These are phyloP conservation scores for Lolium multiflorum DNA, from an alignment of 176 grass and related monocot species.

Conservation along the genomic window DNA sequence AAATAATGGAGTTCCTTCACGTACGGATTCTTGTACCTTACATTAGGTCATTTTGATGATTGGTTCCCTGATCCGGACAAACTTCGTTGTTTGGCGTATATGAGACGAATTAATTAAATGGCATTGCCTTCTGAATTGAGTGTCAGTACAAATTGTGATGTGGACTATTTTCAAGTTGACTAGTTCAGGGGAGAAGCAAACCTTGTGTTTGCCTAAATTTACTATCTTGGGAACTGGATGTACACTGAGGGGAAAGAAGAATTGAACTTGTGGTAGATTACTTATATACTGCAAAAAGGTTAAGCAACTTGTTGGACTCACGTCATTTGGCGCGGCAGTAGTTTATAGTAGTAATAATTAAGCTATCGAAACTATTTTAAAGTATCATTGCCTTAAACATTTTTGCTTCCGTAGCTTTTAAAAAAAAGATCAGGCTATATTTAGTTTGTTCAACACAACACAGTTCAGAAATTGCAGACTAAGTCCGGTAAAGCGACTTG, in stretches of 20 bases:
- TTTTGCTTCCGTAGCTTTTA: not conserved
- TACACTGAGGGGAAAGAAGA: not conserved
- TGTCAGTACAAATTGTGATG: not conserved
- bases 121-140: not conserved
- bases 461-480: not conserved
- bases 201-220: slow-evolving; percentile 17
- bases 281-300: not conserved
- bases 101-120: not conserved
- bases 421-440: not conserved
- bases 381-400: not conserved
- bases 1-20: too few species aligned
- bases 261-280: not conserved
- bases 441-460: not conserved
- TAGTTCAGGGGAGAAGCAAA: slow-evolving; percentile 20
- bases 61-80: too few species aligned
- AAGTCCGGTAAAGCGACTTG: not conserved
- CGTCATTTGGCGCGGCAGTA: not conserved
- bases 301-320: not conserved
- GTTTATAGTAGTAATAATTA: not conserved
- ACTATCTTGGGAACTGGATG: not conserved
- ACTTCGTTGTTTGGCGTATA: slow-evolving; percentile 15
- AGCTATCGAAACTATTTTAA: not conserved
- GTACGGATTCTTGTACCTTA: too few species aligned
- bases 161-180: not conserved
- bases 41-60: too few species aligned